These are phyloP conservation scores for Myriosclerotinia scirpicola DNA, from an alignment of 2,329 filamentous ascomycete species.

Conservation along the genomic window DNA sequence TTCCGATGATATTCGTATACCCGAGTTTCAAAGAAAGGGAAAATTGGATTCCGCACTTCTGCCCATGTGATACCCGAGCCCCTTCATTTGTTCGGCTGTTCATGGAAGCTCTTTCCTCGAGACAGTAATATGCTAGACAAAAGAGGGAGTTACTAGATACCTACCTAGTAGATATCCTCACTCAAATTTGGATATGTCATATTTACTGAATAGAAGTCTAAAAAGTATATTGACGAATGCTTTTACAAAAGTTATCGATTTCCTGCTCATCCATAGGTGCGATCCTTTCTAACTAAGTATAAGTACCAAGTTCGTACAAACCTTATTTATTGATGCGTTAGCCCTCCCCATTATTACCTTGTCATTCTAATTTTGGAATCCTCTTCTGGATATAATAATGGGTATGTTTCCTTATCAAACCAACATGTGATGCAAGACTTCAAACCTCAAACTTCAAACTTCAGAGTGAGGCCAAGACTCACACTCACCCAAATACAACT, in stretches of 20 bases:
- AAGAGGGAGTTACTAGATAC: too few relatives aligned
- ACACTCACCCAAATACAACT: not conserved
- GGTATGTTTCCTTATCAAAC: not conserved
- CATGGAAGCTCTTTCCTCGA: too few relatives aligned
- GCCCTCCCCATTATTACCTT: not conserved
- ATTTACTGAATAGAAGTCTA: not conserved
- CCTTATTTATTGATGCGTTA: not conserved
- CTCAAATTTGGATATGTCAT: not conserved
- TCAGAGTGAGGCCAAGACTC: not conserved
- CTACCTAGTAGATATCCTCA: not conserved
- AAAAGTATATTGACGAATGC: not conserved
- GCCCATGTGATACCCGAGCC: not conserved
- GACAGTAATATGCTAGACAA: not conserved
- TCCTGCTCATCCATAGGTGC: not conserved
- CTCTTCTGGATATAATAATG: not conserved
- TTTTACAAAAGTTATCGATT: not conserved
- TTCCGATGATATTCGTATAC: not conserved
- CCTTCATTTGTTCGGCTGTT: conserved; percentile 16
- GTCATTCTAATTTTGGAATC: not conserved
- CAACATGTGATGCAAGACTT: not conserved
- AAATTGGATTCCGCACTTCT: not conserved
- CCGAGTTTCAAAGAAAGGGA: conserved; percentile 1
- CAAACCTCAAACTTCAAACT: not conserved
- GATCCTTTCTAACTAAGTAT: too few relatives aligned
- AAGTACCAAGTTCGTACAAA: too few relatives aligned